phyloP scores from a whole-genome alignment of 192 early-diverging fungal species.

The Mortierella claussenii region DNA sequence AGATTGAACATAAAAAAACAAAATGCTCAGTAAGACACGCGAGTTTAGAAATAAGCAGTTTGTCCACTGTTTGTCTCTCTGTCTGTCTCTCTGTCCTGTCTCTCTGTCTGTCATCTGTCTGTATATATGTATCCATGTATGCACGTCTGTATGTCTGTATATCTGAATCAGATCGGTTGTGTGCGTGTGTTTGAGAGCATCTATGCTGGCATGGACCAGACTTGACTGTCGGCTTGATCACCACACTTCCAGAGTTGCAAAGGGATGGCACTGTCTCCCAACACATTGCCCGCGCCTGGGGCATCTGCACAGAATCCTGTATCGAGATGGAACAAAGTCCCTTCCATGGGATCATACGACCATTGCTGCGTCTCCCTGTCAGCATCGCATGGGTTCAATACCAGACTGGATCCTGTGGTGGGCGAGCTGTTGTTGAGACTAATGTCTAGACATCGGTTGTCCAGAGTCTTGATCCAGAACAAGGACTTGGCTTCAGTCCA shows the following conservation, averaged over 20 bases:
- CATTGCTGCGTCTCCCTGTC: conserved; percentile 34
- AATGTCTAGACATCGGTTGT: conserved; percentile 30
- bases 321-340: conserved; percentile 25
- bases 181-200: too few species aligned
- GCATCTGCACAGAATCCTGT: conserved; percentile 35
- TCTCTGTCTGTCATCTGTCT: too few species aligned
- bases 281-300: not conserved
- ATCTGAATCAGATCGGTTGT: too few species aligned
- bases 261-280: not conserved
- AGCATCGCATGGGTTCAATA: conserved; percentile 31
- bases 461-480: conserved; percentile 44
- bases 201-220: conserved; percentile 46
- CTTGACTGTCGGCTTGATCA: conserved; percentile 33
- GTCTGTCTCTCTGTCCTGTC: too few species aligned
- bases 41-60: too few species aligned
- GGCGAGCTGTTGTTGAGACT: not conserved
- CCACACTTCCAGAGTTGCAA: conserved; percentile 32
- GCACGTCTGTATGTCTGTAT: too few species aligned
- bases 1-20: conserved; percentile 46
- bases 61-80: too few species aligned
- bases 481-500: not conserved
- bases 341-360: conserved; percentile 41
- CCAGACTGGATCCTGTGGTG: conserved; percentile 10
- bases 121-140: too few species aligned
- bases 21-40: conserved; percentile 1